Conservation (phyloP, 2,329 filamentous ascomycete genomes). For the Samsoniella hepiali region DNA sequence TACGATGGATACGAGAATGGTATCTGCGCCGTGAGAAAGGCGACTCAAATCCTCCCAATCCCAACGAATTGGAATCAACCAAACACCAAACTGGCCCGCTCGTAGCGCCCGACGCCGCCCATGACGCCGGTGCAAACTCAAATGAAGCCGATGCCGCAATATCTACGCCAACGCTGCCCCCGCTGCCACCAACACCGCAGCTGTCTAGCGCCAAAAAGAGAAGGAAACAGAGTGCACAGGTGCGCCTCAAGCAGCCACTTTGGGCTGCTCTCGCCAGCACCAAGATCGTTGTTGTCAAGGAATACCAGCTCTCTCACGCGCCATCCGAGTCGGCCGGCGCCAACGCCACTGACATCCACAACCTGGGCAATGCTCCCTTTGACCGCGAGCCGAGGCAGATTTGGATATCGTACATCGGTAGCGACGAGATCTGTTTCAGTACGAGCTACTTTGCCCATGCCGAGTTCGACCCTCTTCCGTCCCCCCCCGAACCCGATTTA, state of each 20-base stretch:
- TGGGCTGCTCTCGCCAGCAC: conserved; percentile 94
- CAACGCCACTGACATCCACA: conserved; percentile 72
- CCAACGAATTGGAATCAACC: conserved; percentile 61
- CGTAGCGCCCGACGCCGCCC: conserved; percentile 30
- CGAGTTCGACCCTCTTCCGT: conserved; percentile 32
- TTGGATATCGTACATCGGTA: conserved; percentile 77
- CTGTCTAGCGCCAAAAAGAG: conserved; percentile 69
- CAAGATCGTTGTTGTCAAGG: conserved; percentile 94
- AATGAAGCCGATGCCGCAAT: not conserved
- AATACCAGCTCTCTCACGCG: conserved; percentile 78
- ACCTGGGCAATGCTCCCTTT: conserved; percentile 72
- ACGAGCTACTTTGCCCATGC: conserved; percentile 61
- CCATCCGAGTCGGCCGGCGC: conserved; percentile 70
- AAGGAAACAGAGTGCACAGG: conserved; percentile 86
- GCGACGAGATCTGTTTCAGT: conserved; percentile 74
- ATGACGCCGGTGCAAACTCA: conserved; percentile 20
- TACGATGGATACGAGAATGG: conserved; percentile 68
- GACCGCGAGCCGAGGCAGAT: conserved; percentile 67
- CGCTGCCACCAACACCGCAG: conserved; percentile 38
- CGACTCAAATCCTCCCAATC: conserved; percentile 44
- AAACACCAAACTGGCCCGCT: conserved; percentile 43
- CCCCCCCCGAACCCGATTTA: not conserved
- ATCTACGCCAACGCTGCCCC: conserved; percentile 3
- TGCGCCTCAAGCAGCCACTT: conserved; percentile 84
- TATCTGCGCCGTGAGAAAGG: conserved; percentile 58